phyloP scores from a whole-genome alignment of 2,329 filamentous ascomycete genomes.

The Thelonectria rubi region DNA sequence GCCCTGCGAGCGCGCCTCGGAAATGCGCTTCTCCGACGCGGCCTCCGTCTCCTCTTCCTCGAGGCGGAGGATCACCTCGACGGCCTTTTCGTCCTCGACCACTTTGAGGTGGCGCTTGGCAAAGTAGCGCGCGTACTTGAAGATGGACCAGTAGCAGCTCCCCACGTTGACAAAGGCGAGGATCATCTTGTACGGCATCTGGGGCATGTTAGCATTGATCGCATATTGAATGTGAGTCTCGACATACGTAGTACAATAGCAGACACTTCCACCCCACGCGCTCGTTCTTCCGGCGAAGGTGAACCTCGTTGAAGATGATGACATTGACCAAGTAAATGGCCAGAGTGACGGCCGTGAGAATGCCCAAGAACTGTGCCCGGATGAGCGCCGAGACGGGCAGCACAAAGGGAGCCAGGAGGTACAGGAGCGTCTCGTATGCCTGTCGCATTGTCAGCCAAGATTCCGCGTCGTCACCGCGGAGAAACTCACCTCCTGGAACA shows the following conservation, averaged over 20 bases:
- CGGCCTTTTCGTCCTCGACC: constrained; percentile 19
- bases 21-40: neutral
- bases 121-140: constrained; percentile 24
- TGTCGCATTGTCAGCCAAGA: neutral
- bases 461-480: rapidly evolving
- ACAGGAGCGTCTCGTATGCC: constrained; percentile 20
- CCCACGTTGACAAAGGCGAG: constrained; percentile 15
- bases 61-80: constrained; percentile 20
- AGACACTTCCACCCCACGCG: constrained; percentile 14
- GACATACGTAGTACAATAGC: constrained; percentile 19
- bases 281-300: constrained; percentile 18
- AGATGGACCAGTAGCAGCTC: constrained; percentile 23
- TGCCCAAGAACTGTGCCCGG: constrained; percentile 9
- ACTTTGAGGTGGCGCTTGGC: constrained; percentile 23
- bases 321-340: constrained; percentile 5
- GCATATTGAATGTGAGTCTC: too few species aligned
- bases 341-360: constrained; percentile 4
- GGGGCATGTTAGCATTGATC: neutral
- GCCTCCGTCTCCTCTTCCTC: neutral
- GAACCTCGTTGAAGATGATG: constrained; percentile 22
- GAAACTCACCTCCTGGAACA: constrained; percentile 19
- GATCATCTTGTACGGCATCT: constrained; percentile 22
- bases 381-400: constrained; percentile 17
- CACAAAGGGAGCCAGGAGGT: constrained; percentile 21
- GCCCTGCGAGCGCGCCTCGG: neutral